Percentiles rank a stretch among this genome's conserved stretches.
Conservation (phyloP, 75 land plant species). For the Isoetes taiwanensis region DNA sequence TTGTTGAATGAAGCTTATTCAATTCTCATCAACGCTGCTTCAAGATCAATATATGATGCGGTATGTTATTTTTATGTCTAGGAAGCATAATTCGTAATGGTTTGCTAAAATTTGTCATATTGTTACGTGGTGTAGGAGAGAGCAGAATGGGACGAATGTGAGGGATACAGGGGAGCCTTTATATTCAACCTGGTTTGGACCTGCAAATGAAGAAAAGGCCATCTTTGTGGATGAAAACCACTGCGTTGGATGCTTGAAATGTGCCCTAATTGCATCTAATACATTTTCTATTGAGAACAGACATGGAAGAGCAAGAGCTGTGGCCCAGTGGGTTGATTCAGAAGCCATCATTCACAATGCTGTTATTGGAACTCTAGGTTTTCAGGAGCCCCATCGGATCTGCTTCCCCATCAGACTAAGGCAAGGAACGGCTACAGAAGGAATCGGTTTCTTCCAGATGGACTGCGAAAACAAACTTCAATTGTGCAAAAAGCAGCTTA, state of each 20-base stretch:
- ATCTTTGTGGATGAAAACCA: constrained; percentile 82
- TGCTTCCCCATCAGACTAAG: too few relatives aligned
- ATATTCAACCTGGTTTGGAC: constrained; percentile 77
- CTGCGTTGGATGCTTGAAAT: constrained; percentile 93
- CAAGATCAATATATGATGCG: constrained; percentile 56
- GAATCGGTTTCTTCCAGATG: too few relatives aligned
- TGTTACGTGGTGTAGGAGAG: constrained; percentile 28
- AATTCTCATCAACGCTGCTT: constrained; percentile 53
- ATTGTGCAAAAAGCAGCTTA: too few relatives aligned
- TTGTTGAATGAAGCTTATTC: constrained; percentile 77
- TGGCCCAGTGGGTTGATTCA: constrained; percentile 90
- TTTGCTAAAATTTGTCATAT: background rate
- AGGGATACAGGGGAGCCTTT: constrained; percentile 81
- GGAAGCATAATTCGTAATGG: too few relatives aligned
- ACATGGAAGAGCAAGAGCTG: constrained; percentile 81
- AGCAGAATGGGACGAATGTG: constrained; percentile 39
- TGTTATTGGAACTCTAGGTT: too few relatives aligned
- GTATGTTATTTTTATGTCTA: constrained; percentile 15
- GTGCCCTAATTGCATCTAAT: constrained; percentile 73
- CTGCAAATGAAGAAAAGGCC: constrained; percentile 55
- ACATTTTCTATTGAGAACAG: constrained; percentile 88
- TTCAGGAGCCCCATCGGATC: too few relatives aligned
- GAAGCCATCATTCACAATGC: constrained; percentile 56
- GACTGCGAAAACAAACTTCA: too few relatives aligned
- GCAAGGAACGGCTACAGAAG: too few relatives aligned